Base-by-base conservation (phyloP, 2,329 filamentous ascomycete genomes). In the Coleophoma eucalyptorum region DNA sequence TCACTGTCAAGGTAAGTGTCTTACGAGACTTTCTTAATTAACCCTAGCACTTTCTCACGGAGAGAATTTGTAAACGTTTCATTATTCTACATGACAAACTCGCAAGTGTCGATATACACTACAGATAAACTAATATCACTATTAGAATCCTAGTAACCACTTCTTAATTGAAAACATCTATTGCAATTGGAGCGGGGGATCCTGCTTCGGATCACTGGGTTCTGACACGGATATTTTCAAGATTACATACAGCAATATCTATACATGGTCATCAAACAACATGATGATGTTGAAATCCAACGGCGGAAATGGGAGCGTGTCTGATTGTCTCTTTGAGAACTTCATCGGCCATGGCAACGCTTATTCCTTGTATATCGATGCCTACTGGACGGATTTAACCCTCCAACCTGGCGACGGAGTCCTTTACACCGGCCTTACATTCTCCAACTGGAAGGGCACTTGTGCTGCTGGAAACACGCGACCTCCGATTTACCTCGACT, bases 231-330 rank as follows among this genome's bases (percentile, higher is more conserved):
- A 74, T 52, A 76, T 83, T 60, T 74, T 72, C 38, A 67, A 79
- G 52, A 71, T 83, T 52, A 62, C 67, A 20, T 83, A 83, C 67
- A 67, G 69, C 58, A 81, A 83, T 59, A 62, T 83, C 55, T 83
- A 83, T 68, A 82, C 79, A 26, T 75, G 72, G 67, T 68, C 71
- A 16, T 77, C 75, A 8, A 84, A 84, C 69, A 78, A 84, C 59
- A 83, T 83, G 79, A 75, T 76, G 65, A 80, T 81, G 78, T 75
- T 84, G 69, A 84, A 84, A 65, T 77, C 73, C 49, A 79, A 81
- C 58, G 81, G 81, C 38, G 81, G 81, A 34, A 71, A 63, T 50
- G 81, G 80, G 19, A 72, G 67, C 2, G 73, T 83, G 4, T 70
- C 70, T 40, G 74, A 82, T 55, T 67, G 72, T 13, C 58, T 72